These are phyloP conservation scores for Neoascochyta sp. DNA, from an alignment of 2,329 filamentous ascomycete species.

Conservation along the genomic window DNA sequence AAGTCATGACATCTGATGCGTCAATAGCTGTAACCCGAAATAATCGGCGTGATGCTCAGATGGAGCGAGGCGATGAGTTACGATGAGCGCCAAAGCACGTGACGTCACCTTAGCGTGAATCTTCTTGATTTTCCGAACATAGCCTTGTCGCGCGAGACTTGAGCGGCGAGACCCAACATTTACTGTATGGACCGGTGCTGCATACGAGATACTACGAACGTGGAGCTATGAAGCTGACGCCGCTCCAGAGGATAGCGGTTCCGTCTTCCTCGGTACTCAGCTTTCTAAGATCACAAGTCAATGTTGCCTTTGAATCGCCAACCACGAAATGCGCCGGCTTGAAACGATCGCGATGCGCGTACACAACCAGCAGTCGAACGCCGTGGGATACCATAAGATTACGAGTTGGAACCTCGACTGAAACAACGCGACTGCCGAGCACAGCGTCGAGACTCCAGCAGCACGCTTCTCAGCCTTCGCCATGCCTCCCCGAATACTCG, in stretches of 20 bases:
- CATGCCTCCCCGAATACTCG: background rate
- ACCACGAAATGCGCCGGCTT: conserved; percentile 20
- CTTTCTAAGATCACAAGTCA: conserved; percentile 36
- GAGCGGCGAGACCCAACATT: conserved; percentile 10
- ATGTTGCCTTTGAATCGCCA: conserved; percentile 27
- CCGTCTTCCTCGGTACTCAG: conserved; percentile 38
- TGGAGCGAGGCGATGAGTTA: too few species aligned
- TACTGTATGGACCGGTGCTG: conserved; percentile 29
- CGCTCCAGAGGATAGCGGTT: conserved; percentile 29
- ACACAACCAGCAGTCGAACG: too few species aligned
- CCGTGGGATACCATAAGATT: too few species aligned
- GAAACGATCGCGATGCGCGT: conserved; percentile 16
- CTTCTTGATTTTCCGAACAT: conserved; percentile 9
- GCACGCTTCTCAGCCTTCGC: background rate
- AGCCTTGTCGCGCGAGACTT: conserved; percentile 12
- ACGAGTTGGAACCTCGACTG: too few species aligned
- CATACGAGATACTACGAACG: conserved; percentile 14
- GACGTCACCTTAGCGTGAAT: conserved; percentile 24
- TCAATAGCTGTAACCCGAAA: too few species aligned
- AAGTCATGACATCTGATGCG: conserved; percentile 25
- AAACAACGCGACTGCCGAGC: too few species aligned
- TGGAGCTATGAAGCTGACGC: conserved; percentile 37
- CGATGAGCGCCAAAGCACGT: conserved; percentile 26
- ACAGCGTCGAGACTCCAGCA: too few species aligned
- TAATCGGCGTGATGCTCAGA: too few species aligned